Conservation (phyloP, 768 basidiomycete species). For the Pholiota conissans region DNA sequence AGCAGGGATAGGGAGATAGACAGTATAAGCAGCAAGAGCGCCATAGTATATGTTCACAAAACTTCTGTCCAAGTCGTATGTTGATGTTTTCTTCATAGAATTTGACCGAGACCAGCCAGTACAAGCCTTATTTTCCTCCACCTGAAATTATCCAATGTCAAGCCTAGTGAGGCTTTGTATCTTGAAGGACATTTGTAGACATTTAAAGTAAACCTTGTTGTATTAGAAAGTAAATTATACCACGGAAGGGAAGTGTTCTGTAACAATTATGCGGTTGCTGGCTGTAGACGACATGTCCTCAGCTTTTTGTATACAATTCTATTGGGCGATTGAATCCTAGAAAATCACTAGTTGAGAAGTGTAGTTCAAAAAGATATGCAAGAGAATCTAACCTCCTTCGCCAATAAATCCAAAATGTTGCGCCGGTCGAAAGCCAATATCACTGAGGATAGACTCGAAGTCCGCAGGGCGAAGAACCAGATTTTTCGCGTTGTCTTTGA, state of each 20-base stretch:
- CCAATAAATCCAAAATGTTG: slow-evolving; percentile 53
- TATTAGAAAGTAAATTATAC: not conserved
- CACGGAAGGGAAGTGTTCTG: no score
- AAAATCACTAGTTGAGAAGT: not conserved
- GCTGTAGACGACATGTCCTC: no score
- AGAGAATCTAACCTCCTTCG: slow-evolving; percentile 56
- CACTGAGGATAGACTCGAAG: slow-evolving; percentile 53
- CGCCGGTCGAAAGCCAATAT: slow-evolving; percentile 61
- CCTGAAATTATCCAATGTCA: not conserved
- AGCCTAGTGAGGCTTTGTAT: not conserved
- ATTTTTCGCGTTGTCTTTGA: slow-evolving; percentile 60
- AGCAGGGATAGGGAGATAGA: not conserved
- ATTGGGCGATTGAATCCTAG: slow-evolving; percentile 64
- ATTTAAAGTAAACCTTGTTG: not conserved
- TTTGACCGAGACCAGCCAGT: not conserved
- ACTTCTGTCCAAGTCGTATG: not conserved
- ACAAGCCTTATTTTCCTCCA: not conserved
- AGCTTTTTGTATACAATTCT: slow-evolving; percentile 62
- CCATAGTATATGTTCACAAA: not conserved
- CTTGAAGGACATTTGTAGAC: not conserved
- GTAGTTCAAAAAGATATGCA: not conserved
- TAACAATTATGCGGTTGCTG: no score
- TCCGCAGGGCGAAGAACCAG: slow-evolving; percentile 63
- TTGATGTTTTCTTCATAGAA: not conserved
- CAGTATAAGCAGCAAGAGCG: not conserved